Base-by-base conservation (phyloP, 2,329 filamentous ascomycete genomes). In the Fusarium chuoi region DNA sequence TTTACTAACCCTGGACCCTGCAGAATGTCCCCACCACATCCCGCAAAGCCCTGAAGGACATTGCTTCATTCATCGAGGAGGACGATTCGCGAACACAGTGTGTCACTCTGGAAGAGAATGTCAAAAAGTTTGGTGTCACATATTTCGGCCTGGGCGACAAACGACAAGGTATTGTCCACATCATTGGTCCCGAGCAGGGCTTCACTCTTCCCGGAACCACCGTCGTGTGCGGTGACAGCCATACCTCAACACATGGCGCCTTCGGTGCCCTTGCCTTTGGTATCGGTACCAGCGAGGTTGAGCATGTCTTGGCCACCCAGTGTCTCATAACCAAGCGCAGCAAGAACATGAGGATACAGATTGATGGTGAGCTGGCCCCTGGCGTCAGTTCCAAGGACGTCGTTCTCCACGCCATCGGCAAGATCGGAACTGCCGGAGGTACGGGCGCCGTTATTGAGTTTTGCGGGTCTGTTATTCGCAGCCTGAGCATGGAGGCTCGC, bases 271-370 rank as follows among this genome's bases (percentile, higher is more conserved):
- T 98, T 71, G 96, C 96, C 45, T 98, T 98, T 81, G 96, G 96
- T 83, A 99, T 99, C 80, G 96, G 96, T 78, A 99, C 96, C 71
- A 97, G 94, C 82, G 96, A 99, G 86, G 96, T 98, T 76, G 96
- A 99, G 89, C 96, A 99, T 84, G 96, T 99, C 72, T 89, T 99
- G 65, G 96, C 96, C 59, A 98, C 96, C 20, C 96, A 98, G 84
- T 98, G 95, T 68, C 87, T 99, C 75, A 95, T 98, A 82, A 97
- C 95, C 73, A 94, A 94, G 86, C 90, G 95, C 81, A 98, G 94
- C 85, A 98, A 98, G 87, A 98, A 99, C 88, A 98, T 99, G 96
- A 93, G 94, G 80, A 92, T 99, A 79, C 94, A 98, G 84, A 94
- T 98, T 70, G 94, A 98, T 76, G 96, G 96, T 61, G 91, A 96